Percentiles rank a stretch among this genome's conserved stretches.
Evolutionary conservation across 805 yeast genomes (phyloP).

Genomic region (Kodamaea jinghongensis): DNA sequence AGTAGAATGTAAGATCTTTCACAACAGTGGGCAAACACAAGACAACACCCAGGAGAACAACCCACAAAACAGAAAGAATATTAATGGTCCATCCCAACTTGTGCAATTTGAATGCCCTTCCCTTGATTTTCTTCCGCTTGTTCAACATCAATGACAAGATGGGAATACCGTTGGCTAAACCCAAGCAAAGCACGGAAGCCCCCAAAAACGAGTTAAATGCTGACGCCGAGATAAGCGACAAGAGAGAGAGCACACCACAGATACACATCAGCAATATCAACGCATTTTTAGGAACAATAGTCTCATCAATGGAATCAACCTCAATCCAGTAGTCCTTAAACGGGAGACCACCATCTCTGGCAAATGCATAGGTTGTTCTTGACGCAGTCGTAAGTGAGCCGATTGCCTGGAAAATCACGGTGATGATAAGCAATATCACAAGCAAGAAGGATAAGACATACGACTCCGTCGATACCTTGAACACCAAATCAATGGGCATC

Average conservation of each 20-base stretch:
- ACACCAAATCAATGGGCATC: slow-evolving; percentile 76
- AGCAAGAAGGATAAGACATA: slow-evolving; percentile 66
- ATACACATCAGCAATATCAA: slow-evolving; percentile 61
- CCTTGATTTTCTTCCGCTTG: slow-evolving; percentile 58
- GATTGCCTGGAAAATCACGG: slow-evolving; percentile 71
- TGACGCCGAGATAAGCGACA: slow-evolving; percentile 66
- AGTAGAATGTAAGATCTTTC: slow-evolving; percentile 31
- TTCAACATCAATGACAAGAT: slow-evolving; percentile 60
- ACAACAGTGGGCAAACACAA: slow-evolving; percentile 72
- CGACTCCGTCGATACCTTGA: slow-evolving; percentile 68
- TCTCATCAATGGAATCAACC: slow-evolving; percentile 55
- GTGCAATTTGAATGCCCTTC: slow-evolving; percentile 64
- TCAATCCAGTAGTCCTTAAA: slow-evolving; percentile 60
- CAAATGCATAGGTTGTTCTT: slow-evolving; percentile 76
- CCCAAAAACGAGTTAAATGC: slow-evolving; percentile 86
- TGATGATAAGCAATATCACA: slow-evolving; percentile 63
- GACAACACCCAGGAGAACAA: slow-evolving; percentile 53
- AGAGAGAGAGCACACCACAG: slow-evolving; percentile 56
- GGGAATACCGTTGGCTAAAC: slow-evolving; percentile 76
- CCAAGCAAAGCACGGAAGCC: slow-evolving; percentile 71
- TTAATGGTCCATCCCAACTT: slow-evolving; percentile 66
- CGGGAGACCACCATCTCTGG: slow-evolving; percentile 81
- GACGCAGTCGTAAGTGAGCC: slow-evolving; percentile 81
- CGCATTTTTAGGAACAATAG: slow-evolving; percentile 69
- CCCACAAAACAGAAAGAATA: slow-evolving; percentile 57